Evolutionary conservation across 352 stramenopile species (phyloP), one percentile per base, ranked within the genome.

Genomic region (Blastocystis sp.): DNA sequence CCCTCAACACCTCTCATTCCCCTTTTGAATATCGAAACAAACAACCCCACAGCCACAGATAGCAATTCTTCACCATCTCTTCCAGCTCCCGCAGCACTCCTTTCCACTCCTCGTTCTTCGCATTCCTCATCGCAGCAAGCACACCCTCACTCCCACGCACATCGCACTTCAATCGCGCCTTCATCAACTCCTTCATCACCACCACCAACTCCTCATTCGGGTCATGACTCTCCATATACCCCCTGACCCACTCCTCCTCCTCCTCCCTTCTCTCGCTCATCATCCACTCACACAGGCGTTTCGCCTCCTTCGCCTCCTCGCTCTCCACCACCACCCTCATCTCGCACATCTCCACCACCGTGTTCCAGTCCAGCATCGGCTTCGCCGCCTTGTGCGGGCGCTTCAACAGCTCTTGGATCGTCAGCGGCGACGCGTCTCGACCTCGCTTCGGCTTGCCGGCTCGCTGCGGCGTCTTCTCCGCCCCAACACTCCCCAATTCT

Each of bases 341-440:
- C 48, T 56, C 48, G 5, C 14, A 7, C 14, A 56, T 56, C 5
- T 14, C 48, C 48, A 56, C 48, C 48, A 7, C 48, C 5, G 5
- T 56, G 5, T 14, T 56, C 48, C 14, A 38, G 2, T 67, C 53
- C 10, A 84, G 23, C 74, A 84, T 84, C 34, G 74, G 74, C 28
- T 4, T 14, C 21, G 17, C 11, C 21, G 28, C 21, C n/a, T 48
- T 4, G 48, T 56, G 48, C 48, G 48, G 48, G 5, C 14, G 5
- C 48, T 56, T 56, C 48, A 56, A 0, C 48, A 56, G 48, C 48
- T 56, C 48, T 0, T 56, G 48, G 1, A 56, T 56, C 48, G 48
- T 56, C 48, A 56, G 48, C 48, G 5, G 5, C 48, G 48, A 7
- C 5, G 48, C 5, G 14, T 7, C 5, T 17, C 48, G 5, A 14